phyloP scores from a whole-genome alignment of 2,329 filamentous ascomycete genomes.

The Xylaria sp. region DNA sequence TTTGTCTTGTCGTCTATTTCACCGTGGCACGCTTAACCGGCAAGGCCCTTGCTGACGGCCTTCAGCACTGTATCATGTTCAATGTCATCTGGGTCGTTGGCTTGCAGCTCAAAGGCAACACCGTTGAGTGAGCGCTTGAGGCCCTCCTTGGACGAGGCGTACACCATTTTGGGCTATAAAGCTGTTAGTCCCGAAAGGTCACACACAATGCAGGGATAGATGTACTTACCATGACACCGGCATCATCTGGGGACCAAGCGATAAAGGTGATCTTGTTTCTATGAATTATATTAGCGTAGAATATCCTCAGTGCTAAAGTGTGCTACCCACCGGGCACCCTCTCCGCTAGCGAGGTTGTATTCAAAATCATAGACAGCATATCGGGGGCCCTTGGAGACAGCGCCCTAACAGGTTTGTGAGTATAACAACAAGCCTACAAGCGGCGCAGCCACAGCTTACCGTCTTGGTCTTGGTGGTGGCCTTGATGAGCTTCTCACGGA shows the following conservation, averaged over 20 bases:
- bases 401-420: slow-evolving; percentile 60
- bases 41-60: slow-evolving; percentile 71
- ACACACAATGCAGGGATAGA: neutral
- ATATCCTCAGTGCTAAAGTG: slow-evolving; percentile 46
- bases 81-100: slow-evolving; percentile 85
- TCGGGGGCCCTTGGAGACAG: slow-evolving; percentile 74
- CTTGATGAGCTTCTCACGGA: slow-evolving; percentile 80
- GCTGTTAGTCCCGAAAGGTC: slow-evolving; percentile 33
- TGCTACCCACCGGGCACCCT: slow-evolving; percentile 71
- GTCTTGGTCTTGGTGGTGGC: slow-evolving; percentile 77
- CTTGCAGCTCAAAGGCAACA: slow-evolving; percentile 80
- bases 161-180: slow-evolving; percentile 83
- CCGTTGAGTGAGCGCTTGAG: slow-evolving; percentile 83
- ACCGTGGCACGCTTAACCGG: slow-evolving; percentile 54
- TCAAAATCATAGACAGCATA: slow-evolving; percentile 89
- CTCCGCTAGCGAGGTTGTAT: slow-evolving; percentile 77
- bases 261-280: slow-evolving; percentile 85
- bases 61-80: slow-evolving; percentile 78
- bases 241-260: slow-evolving; percentile 84
- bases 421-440: slow-evolving; percentile 46
- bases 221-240: slow-evolving; percentile 74
- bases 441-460: slow-evolving; percentile 56
- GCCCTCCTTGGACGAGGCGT: slow-evolving; percentile 88
- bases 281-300: slow-evolving; percentile 33
- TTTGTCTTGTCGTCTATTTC: slow-evolving; percentile 33